A percentile compares a stretch with the other conserved stretches of the same genome.
Conservation (phyloP, 192 early-diverging fungal genomes). For the Lunasporangiospora selenospora region DNA sequence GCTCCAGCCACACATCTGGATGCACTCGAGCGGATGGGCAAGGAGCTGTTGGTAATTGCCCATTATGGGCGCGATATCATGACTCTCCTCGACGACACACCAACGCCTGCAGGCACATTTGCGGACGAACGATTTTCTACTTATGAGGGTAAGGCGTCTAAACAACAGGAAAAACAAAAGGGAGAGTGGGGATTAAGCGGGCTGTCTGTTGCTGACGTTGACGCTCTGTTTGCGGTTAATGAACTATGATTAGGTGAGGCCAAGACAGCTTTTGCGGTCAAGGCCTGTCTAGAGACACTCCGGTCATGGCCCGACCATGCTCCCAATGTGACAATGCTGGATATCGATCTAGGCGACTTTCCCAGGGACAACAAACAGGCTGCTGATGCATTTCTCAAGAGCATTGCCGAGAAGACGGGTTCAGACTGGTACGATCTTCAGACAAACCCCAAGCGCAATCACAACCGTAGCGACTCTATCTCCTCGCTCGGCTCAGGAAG, state of each 20-base stretch:
- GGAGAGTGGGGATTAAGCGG: no score
- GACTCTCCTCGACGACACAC: conserved; percentile 28
- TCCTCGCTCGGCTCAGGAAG: conserved; percentile 10
- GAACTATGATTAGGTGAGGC: conserved; percentile 16
- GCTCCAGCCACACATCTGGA: conserved; percentile 20
- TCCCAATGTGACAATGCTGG: conserved; percentile 11
- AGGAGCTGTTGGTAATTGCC: conserved; percentile 39
- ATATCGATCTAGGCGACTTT: conserved; percentile 37
- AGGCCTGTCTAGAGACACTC: conserved; percentile 43
- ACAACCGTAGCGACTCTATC: conserved; percentile 8
- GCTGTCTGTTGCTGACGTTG: background rate
- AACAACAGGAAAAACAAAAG: background rate
- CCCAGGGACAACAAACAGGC: conserved; percentile 44
- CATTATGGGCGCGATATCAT: conserved; percentile 30
- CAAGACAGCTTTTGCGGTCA: conserved; percentile 33
- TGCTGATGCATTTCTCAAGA: conserved; percentile 37
- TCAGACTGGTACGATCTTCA: conserved; percentile 42
- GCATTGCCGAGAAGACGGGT: conserved; percentile 27
- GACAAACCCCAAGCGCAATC: conserved; percentile 4
- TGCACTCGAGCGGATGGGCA: conserved; percentile 40
- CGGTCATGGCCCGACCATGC: conserved; percentile 19
- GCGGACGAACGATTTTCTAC: conserved; percentile 29
- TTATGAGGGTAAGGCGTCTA: conserved; percentile 23
- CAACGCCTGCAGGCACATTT: conserved; percentile 32
- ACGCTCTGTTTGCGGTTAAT: background rate